Base-by-base conservation (phyloP, 768 basidiomycete species). In the Termitomyces sp. region DNA sequence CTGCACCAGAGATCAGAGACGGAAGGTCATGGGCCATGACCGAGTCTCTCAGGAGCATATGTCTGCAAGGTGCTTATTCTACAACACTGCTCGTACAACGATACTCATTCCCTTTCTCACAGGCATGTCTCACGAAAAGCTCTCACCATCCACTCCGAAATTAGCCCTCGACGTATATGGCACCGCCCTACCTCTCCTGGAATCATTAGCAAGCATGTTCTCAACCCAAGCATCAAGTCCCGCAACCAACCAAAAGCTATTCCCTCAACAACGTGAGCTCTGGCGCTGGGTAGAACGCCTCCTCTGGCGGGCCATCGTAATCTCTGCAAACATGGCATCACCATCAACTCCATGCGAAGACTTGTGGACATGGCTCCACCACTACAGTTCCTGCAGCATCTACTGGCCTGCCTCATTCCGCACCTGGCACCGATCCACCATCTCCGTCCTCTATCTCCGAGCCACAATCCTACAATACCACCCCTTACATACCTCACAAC, bases 221-320 rank as follows among this genome's bases (percentile, higher is more conserved):
- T 53, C 66, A 64, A 25, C 64, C 61, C 47, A 59, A 53, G 64
- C 29, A 69, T 57, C 63, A n/a, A 76, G 76, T 52, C 77, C 76
- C 41, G 70, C 79, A 2, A 76, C 84, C 9, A 54, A 52, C 31
- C 5, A 45, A 32, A 60, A 45, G 44, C 29, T 49, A 5, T 93
- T 93, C 61, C 66, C 72, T 3, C 79, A 79, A 43, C 84, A 89
- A 52, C 86, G 88, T 7, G 94, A 98, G 63, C 76, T 95, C 10
- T 94, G 91, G 80, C 78, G 93, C 47, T 94, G 91, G 89, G 76
- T 82, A 3, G 92, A 96, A 61, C 78, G 85, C 18, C 76, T 91
- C 22, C 73, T 94, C n/a, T 89, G 89, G 75, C 81, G 94, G n/a
- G 85, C 85, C 2, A 78, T 90, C 40, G 72, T 89, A 1, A 68